A percentile compares a stretch with the other conserved stretches of the same genome.
These are phyloP conservation scores for Myriangium duriaei DNA, from an alignment of 2,329 filamentous ascomycete species.

Conservation along the genomic window DNA sequence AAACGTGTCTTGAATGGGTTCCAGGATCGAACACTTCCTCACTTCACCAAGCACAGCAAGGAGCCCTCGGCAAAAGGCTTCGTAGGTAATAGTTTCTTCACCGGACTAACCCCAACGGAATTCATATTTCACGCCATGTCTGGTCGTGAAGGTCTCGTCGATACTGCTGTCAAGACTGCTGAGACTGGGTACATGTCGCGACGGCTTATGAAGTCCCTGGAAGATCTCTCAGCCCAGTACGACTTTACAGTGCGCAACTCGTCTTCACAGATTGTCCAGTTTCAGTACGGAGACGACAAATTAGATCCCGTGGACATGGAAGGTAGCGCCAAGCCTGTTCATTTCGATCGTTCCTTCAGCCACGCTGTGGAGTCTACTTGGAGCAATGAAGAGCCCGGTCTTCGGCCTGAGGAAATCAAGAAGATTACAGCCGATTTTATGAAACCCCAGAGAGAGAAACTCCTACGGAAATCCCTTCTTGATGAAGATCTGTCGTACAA, in stretches of 20 bases:
- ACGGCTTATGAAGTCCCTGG: constrained; percentile 92
- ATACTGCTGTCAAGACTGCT: constrained; percentile 97
- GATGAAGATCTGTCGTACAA: constrained; percentile 53
- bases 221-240: constrained; percentile 87
- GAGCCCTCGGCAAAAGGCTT: constrained; percentile 95
- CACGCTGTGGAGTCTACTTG: constrained; percentile 67
- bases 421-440: constrained; percentile 56
- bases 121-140: constrained; percentile 98
- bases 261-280: constrained; percentile 78
- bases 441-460: constrained; percentile 52
- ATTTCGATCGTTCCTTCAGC: constrained; percentile 83
- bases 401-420: constrained; percentile 64
- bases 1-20: constrained; percentile 91
- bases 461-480: constrained; percentile 49
- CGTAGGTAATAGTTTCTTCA: constrained; percentile 94
- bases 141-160: constrained; percentile 93
- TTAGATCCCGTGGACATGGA: constrained; percentile 98
- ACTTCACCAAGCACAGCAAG: constrained; percentile 86
- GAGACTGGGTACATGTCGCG: constrained; percentile 99
- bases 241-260: constrained; percentile 92
- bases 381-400: constrained; percentile 59
- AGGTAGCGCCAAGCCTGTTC: constrained; percentile 77
- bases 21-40: constrained; percentile 84
- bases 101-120: constrained; percentile 76
- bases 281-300: constrained; percentile 93